A percentile compares a stretch with the other conserved stretches of the same genome.
These are phyloP conservation scores for Pneumocystis oryctolagi DNA, from an alignment of 1,139 yeast genomes.

Conservation along the genomic window DNA sequence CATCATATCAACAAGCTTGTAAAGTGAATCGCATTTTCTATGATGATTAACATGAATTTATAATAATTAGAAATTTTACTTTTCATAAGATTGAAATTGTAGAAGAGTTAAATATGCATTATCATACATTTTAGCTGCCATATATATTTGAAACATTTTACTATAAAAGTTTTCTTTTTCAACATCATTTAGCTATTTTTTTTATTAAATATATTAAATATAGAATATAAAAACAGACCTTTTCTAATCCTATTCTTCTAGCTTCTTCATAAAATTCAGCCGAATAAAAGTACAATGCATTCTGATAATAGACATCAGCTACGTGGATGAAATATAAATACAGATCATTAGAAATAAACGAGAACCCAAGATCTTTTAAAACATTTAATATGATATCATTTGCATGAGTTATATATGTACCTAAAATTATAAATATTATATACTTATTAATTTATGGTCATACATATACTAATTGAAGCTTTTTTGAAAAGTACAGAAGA, in stretches of 20 bases:
- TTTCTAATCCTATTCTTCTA: neutral
- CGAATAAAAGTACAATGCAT: neutral
- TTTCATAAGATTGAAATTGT: neutral
- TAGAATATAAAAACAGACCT: neutral
- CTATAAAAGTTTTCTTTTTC: neutral
- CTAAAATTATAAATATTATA: neutral
- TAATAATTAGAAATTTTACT: neutral
- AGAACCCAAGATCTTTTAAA: neutral
- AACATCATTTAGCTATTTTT: neutral
- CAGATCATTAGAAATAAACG: neutral
- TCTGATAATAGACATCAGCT: neutral
- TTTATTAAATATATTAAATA: neutral
- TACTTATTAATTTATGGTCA: neutral
- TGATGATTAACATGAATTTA: neutral
- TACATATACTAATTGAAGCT: neutral
- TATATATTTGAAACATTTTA: neutral
- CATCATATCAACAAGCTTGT: conserved; percentile 3
- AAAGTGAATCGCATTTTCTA: conserved; percentile 6
- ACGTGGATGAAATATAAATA: neutral
- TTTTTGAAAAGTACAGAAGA: neutral
- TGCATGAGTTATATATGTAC: neutral
- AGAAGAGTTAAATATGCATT: neutral
- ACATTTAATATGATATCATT: neutral
- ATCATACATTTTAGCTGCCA: conserved; percentile 1
- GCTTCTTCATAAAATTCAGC: neutral